Base-by-base conservation (phyloP, 2,329 filamentous ascomycete species). In the Lachnellula hyalina region DNA sequence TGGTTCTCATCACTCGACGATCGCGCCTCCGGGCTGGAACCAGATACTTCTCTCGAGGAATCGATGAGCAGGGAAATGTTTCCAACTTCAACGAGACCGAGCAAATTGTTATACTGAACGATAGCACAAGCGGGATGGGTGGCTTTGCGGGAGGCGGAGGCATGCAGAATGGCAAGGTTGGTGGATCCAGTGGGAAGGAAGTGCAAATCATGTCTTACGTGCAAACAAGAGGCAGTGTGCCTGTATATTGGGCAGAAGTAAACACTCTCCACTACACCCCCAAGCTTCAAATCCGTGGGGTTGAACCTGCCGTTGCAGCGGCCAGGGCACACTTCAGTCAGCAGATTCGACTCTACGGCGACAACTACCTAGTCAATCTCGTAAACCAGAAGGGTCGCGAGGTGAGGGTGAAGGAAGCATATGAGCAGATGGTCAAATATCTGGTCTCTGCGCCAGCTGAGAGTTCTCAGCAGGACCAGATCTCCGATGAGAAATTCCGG, bases 81-180 rank as follows among this genome's bases (percentile, higher is more conserved):
- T 90, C 94, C 62, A 99, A 99, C 71, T 99, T 93, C 79, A 99
- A 99, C 69, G 94, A 99, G 77, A 97, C 94, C 0, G 94, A 99
- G 70, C 94, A 99, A 70, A 79, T 94, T 35, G 80, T 96, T 57
- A 84, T 99, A 38, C 73, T 97, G 63, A 97, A 97, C 66, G 94
- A 97, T 72, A 81, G 76, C 53, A 79, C 82, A 3, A 84, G 84
- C 54, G 87, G 87, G 0, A 74, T 94, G 44, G 85, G 89, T 41
- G 92, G 91, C 6, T 96, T 89, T 71, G 87, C 87, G 49, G 88
- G 89, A 51, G 87, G 86, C 63, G 79, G 82, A 55, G 84, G 87
- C 19, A 87, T 89, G 76, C 83, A 89, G 65, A 91, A 89, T 68
- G 86, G 85, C 58, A 87, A 86, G 68, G 75, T 82, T 41, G 79